Percentiles rank a stretch among this genome's conserved stretches.
Evolutionary conservation across 1,284 basidiomycete genomes (phyloP).

Genomic region (Cerrena zonata): DNA sequence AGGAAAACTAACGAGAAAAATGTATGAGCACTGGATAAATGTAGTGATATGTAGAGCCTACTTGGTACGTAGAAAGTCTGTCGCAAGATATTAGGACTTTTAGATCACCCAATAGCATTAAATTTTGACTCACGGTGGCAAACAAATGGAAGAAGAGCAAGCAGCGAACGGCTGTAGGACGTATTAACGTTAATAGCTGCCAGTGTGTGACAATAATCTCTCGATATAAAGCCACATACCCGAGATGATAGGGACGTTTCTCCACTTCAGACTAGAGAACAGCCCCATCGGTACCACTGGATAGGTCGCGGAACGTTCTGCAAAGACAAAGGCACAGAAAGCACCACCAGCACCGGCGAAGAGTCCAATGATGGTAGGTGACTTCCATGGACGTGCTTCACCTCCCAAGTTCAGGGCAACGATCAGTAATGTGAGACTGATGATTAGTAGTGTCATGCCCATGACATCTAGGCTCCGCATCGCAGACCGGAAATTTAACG

Average conservation of each 20-base stretch:
- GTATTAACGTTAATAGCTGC: background rate
- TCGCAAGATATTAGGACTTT: background rate
- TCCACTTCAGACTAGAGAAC: conserved; percentile 28
- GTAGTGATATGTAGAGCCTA: conserved; percentile 13
- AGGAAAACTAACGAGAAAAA: conserved; percentile 23
- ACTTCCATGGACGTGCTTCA: conserved; percentile 26
- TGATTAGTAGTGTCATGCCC: conserved; percentile 15
- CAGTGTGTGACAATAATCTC: background rate
- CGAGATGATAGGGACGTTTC: conserved; percentile 30
- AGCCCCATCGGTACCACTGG: conserved; percentile 26
- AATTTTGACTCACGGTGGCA: conserved; percentile 22
- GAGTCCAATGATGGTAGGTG: conserved; percentile 27
- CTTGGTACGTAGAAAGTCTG: conserved; percentile 32
- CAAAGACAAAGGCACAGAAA: conserved; percentile 25
- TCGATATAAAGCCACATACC: conserved; percentile 4
- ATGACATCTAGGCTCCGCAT: conserved; percentile 24
- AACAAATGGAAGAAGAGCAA: conserved; percentile 31
- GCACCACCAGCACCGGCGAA: conserved; percentile 22
- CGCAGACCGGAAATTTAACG: conserved; percentile 16
- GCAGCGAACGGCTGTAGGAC: conserved; percentile 17
- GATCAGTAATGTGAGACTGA: conserved; percentile 24
- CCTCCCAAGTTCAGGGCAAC: conserved; percentile 31
- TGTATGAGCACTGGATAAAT: too few relatives aligned
- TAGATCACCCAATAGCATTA: too few relatives aligned
- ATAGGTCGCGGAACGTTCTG: conserved; percentile 23